Conservation (phyloP, 2,329 filamentous ascomycete species). For the Beauveria sp. region DNA sequence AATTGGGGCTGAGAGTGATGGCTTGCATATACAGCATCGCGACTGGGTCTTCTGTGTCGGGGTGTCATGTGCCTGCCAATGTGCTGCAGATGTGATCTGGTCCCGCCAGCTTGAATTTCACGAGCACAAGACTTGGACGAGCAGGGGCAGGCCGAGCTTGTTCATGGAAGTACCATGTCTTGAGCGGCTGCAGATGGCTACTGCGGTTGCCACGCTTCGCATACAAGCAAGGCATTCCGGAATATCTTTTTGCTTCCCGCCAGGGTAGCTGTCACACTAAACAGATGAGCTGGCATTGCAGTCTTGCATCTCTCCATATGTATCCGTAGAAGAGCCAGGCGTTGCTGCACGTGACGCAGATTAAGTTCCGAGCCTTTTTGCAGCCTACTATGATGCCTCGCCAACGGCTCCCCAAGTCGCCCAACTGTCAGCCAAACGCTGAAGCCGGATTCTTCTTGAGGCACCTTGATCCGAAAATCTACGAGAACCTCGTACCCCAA, state of each 20-base stretch:
- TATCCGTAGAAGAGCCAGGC: too few species aligned
- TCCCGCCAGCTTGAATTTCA: neutral
- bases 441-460: neutral
- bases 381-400: too few species aligned
- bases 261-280: too few species aligned
- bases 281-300: too few species aligned
- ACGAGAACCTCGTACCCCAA: neutral
- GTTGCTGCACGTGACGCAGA: too few species aligned
- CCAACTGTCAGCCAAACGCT: too few species aligned
- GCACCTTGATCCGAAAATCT: neutral
- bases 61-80: neutral
- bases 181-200: neutral
- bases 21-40: neutral
- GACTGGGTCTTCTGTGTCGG: neutral
- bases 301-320: too few species aligned
- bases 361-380: too few species aligned
- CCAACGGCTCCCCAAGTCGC: neutral
- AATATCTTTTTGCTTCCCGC: too few species aligned
- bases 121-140: neutral
- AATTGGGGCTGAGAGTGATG: neutral
- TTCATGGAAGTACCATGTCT: neutral
- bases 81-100: neutral
- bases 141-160: neutral
- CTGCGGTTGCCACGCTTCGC: too few species aligned
- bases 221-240: too few species aligned